Base-by-base conservation (phyloP, 176 grass and related monocot genomes). In the Phragmites australis region DNA sequence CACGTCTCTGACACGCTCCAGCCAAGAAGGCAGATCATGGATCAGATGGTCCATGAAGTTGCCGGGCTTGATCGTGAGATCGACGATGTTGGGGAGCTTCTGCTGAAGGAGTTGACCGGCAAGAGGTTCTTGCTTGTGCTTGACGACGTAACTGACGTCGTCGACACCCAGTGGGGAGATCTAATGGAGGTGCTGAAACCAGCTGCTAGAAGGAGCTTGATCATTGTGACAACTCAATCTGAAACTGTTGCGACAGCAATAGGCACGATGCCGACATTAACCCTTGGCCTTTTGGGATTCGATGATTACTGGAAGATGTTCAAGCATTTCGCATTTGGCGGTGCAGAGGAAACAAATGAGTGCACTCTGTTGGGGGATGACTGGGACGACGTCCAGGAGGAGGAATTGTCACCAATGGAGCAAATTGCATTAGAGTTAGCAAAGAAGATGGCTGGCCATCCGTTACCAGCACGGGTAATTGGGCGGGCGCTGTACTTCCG, bases 41-140 rank as follows among this genome's bases (percentile, higher is more conserved):
- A 78, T 21, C 73, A 83, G 73, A 72, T 87, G 79, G 23, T 87
- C 55, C 46, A 39, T 34, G 72, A 10, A 0, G 21, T 15, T 3
- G 6, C 37, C 3, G 25, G 71, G 6, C 25, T 46, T 16, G 72
- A 16, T 6, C 25, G 6, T 34, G 42, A 34, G 6, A 18, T 1
- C 0, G n/a, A 57, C 0, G 72, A 65, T 34, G 18, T 9, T 39
- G 56, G 26, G 46, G 73, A 83, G 66, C 27, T 77, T 64, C 72
- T 82, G 21, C 19, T 2, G 6, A 17, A 16, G 56, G 54, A 77
- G n/a, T 5, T 87, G 55, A 0, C 44, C 17, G 73, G 72, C 12
- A 72, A 72, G 65, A 87, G 73, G 55, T 48, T 83, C 73, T 32
- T 87, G 34, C 79, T 87, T 0, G 73, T 87, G 27, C 85, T 87